These are phyloP conservation scores for Diaporthe citriasiana DNA, from an alignment of 2,329 filamentous ascomycete genomes.

Conservation along the genomic window DNA sequence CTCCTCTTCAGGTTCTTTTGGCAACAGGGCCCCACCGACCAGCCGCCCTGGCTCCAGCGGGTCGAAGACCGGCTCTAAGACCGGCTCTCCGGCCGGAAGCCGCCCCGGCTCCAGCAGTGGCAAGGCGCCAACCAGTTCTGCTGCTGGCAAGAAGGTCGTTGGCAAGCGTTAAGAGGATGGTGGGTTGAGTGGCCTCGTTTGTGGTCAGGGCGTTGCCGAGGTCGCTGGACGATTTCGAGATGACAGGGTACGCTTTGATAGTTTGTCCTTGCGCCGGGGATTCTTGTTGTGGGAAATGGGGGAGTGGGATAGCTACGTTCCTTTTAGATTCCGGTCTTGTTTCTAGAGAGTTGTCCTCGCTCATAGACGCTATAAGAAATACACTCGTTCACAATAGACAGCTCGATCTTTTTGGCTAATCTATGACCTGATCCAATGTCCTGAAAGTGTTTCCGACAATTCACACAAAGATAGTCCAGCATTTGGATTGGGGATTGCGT, in stretches of 20 bases:
- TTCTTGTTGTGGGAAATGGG: background rate
- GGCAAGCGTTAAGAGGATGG: background rate
- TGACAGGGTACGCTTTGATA: background rate
- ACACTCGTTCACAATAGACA: background rate
- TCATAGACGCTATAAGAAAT: background rate
- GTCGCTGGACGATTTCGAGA: slow-evolving; percentile 1
- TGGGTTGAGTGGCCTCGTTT: background rate
- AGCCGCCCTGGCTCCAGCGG: background rate
- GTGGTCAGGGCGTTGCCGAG: background rate
- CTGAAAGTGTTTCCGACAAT: no score
- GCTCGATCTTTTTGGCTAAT: no score
- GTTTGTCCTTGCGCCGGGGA: background rate
- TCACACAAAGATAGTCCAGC: no score
- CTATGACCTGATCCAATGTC: no score
- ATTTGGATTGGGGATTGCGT: no score
- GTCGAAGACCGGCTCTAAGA: background rate
- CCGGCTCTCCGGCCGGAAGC: background rate
- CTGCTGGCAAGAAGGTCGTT: background rate
- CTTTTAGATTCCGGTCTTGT: background rate
- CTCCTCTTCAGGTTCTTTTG: background rate
- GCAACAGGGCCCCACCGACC: background rate
- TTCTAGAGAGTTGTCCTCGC: background rate
- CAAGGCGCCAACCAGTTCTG: background rate
- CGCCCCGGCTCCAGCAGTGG: no score
- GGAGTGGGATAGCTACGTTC: background rate